phyloP scores from a whole-genome alignment of 257 asterid species.

The Nicotiana noctiflora region DNA sequence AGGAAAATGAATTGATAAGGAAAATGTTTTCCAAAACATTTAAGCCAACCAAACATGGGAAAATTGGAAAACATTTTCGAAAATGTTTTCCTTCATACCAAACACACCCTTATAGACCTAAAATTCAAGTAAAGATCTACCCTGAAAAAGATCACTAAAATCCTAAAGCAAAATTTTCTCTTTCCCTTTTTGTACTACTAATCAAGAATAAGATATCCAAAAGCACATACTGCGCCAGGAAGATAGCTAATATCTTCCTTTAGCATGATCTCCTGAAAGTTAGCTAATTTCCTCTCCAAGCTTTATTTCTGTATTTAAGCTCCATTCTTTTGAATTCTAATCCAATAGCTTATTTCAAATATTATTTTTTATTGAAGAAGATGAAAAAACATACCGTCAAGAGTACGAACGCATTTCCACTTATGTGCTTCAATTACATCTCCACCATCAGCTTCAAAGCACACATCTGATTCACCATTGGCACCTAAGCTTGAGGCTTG shows the following conservation, averaged over 20 bases:
- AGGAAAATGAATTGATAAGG: too few relatives aligned
- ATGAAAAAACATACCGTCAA: slow-evolving; percentile 50
- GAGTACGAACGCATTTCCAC: slow-evolving; percentile 95
- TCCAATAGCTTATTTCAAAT: background rate
- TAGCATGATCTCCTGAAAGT: background rate
- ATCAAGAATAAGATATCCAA: background rate
- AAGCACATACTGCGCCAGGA: background rate
- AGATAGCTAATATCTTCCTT: background rate
- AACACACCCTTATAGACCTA: too few relatives aligned
- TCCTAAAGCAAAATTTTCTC: background rate
- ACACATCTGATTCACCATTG: slow-evolving; percentile 33
- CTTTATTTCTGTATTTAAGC: background rate
- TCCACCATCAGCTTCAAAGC: slow-evolving; percentile 64
- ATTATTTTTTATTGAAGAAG: background rate
- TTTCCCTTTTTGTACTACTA: background rate
- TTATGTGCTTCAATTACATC: slow-evolving; percentile 82
- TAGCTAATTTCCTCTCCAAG: background rate
- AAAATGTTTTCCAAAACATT: too few relatives aligned
- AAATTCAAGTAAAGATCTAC: background rate
- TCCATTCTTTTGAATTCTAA: background rate
- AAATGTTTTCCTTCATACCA: too few relatives aligned
- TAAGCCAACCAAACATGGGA: too few relatives aligned
- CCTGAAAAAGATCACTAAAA: background rate
- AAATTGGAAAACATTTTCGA: too few relatives aligned
- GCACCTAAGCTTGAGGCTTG: slow-evolving; percentile 53